Percentiles rank a stretch among this genome's conserved stretches.
phyloP scores from a whole-genome alignment of 2,329 filamentous ascomycete genomes.

The Diaporthe helianthi region DNA sequence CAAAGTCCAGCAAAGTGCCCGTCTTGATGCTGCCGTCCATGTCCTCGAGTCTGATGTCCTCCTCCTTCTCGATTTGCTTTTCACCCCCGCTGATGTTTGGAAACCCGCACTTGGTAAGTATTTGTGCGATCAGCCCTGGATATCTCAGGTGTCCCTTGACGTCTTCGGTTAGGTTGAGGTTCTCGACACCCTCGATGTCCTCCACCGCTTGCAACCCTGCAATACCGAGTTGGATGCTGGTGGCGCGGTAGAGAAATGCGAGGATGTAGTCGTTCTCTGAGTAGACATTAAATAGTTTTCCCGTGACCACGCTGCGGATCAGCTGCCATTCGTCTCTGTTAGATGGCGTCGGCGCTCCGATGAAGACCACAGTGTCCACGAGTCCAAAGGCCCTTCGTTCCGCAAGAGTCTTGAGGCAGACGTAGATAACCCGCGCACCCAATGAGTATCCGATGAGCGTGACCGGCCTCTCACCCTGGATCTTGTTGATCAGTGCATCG shows the following conservation, averaged over 20 bases:
- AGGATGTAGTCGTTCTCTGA: conserved; percentile 88
- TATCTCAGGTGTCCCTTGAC: conserved; percentile 52
- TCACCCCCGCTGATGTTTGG: conserved; percentile 52
- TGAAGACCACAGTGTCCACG: conserved; percentile 81
- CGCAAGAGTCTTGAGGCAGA: conserved; percentile 78
- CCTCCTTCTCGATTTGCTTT: conserved; percentile 58
- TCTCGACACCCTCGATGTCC: conserved; percentile 69
- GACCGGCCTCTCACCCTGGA: conserved; percentile 82
- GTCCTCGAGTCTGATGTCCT: conserved; percentile 47
- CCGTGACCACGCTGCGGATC: conserved; percentile 79
- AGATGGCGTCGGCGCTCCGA: conserved; percentile 81
- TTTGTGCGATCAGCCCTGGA: conserved; percentile 54
- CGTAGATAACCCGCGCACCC: conserved; percentile 82
- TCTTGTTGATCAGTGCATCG: conserved; percentile 81
- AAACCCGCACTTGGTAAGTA: conserved; percentile 60
- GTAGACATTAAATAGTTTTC: conserved; percentile 86
- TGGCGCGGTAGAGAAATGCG: conserved; percentile 85
- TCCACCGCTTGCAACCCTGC: conserved; percentile 80
- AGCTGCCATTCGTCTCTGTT: conserved; percentile 75
- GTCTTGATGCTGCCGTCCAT: conserved; percentile 41
- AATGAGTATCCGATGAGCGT: conserved; percentile 83
- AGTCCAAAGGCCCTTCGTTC: conserved; percentile 82
- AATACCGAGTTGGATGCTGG: conserved; percentile 81
- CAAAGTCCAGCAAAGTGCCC: conserved; percentile 52
- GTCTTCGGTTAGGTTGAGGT: conserved; percentile 59